Evolutionary conservation across 306 rosid genomes (phyloP).

Genomic region (Sicyos baderoa): DNA sequence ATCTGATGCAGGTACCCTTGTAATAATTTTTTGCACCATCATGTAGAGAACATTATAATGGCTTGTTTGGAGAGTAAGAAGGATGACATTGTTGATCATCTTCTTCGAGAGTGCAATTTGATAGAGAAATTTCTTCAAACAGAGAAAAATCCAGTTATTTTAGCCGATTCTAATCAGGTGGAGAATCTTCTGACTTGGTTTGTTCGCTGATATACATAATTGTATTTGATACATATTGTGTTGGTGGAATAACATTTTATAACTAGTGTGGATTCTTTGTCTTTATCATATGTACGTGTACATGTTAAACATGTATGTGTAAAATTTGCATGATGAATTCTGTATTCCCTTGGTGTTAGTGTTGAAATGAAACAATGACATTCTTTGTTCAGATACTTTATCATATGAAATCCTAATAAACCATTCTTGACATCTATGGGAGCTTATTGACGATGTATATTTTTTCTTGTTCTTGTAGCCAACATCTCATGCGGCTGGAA

Average conservation of each 20-base stretch:
- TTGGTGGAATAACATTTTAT: neutral
- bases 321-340: neutral
- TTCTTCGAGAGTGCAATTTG: constrained; percentile 77
- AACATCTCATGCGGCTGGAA: constrained; percentile 57
- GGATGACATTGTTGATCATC: constrained; percentile 56
- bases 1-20: constrained; percentile 70
- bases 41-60: constrained; percentile 70
- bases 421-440: neutral
- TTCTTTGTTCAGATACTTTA: constrained; percentile 3
- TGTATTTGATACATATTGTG: neutral
- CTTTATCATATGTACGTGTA: neutral
- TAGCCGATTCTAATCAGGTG: constrained; percentile 57
- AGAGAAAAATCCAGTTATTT: constrained; percentile 56
- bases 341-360: neutral
- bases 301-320: neutral
- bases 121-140: constrained; percentile 63
- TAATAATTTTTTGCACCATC: constrained; percentile 85
- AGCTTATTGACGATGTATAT: constrained; percentile 9
- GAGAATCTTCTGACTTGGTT: neutral
- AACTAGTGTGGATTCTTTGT: neutral
- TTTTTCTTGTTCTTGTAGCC: constrained; percentile 50
- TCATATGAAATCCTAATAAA: neutral
- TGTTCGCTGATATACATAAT: neutral
- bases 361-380: constrained; percentile 4
- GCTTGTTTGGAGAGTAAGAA: constrained; percentile 86